These are phyloP conservation scores for Pseudozyma sp. DNA, from an alignment of 1,284 basidiomycete species.

Conservation along the genomic window DNA sequence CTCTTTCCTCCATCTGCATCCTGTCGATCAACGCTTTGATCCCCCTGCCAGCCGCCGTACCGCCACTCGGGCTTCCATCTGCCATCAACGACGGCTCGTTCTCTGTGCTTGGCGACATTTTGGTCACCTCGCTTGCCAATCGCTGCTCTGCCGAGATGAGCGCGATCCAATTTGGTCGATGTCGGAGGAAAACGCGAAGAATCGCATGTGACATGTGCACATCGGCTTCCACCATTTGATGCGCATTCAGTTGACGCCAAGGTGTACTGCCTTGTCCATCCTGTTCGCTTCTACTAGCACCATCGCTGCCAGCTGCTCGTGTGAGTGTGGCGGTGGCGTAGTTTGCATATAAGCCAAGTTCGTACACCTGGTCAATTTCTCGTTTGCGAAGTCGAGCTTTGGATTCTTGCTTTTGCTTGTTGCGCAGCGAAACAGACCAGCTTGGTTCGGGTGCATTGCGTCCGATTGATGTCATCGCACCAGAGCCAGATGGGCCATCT, in stretches of 20 bases:
- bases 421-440: conserved; percentile 33
- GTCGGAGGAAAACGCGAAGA: conserved; percentile 21
- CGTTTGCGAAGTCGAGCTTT: conserved; percentile 41
- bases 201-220: conserved; percentile 20
- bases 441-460: conserved; percentile 16
- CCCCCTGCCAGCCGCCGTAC: conserved; percentile 2
- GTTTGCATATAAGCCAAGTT: conserved; percentile 28
- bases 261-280: not conserved
- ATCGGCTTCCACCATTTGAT: conserved; percentile 18
- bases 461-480: conserved; percentile 4
- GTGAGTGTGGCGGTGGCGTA: conserved; percentile 9
- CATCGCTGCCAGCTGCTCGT: not conserved
- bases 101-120: conserved; percentile 15
- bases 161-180: conserved; percentile 32
- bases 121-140: conserved; percentile 29
- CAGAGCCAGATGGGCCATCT: not conserved
- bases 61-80: not conserved
- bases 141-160: conserved; percentile 42
- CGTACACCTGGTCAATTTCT: conserved; percentile 45
- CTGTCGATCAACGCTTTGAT: conserved; percentile 28
- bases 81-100: not conserved
- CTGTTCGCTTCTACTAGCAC: not conserved
- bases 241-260: conserved; percentile 8
- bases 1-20: conserved; percentile 23
- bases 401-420: conserved; percentile 48